Evolutionary conservation across 2,329 filamentous ascomycete genomes (phyloP), one percentile per base, ranked within the genome.

Genomic region (Colletotrichum musae): DNA sequence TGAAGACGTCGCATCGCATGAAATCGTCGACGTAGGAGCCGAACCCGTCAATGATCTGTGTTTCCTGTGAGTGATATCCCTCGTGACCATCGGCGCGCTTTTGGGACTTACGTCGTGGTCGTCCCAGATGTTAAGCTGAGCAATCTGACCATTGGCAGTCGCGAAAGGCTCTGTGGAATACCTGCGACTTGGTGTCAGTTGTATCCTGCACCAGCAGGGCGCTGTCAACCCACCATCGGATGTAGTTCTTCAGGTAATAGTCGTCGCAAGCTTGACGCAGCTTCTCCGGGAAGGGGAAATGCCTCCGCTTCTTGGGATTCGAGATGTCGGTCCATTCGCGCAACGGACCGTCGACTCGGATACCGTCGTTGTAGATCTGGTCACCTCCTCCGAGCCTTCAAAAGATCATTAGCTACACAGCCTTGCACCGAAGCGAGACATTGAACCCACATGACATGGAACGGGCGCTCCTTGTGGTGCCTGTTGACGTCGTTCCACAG

Each of bases 41-140:
- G 77, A 94, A 99, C 0, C 96, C 96, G 79, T 95, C 92, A 73
- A 95, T 96, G 73, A 95, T 94, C 82, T 95, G 86, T 74, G 65
- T 48, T 21, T 74, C 87, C 83, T 6, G 54, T 39, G 32, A 36
- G 32, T 10, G 9, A 32, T 10, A 36, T 36, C 9, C 9, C 32
- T 36, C 32, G 32, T 3, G 9, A 4, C 32, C 32, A 36, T 10
- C 32, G 32, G 9, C 32, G 32, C 7, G 32, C 9, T 36, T 10
- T 36, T 36, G 32, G 32, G 32, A 53, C 63, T 87, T 83, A 88
- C 78, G 77, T 96, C 93, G 78, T 98, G 96, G 75, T 99, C 96
- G 79, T 99, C 96, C 95, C 95, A 99, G 52, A 99, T 93, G 76
- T 98, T 99, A 73, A 99, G 83, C 88, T 97, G 97, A 1, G 96